Conservation (phyloP, 2,329 filamentous ascomycete species). For the Aspergillus piperis region DNA sequence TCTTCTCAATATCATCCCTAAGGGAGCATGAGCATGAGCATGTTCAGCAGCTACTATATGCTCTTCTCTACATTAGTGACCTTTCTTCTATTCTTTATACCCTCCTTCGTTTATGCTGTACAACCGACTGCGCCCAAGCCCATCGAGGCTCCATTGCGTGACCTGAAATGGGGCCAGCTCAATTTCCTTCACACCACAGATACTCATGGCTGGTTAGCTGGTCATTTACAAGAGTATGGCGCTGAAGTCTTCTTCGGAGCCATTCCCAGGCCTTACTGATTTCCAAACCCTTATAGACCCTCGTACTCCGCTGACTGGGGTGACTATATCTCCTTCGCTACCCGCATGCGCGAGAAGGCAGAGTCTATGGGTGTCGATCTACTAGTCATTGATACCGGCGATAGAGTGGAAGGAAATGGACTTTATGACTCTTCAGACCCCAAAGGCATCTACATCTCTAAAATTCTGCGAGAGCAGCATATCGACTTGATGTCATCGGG, state of each 20-base stretch:
- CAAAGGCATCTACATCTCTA: slow-evolving; percentile 84
- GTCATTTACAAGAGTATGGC: slow-evolving; percentile 82
- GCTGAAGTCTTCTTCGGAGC: slow-evolving; percentile 1
- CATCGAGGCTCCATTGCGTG: slow-evolving; percentile 76
- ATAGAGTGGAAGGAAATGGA: slow-evolving; percentile 90
- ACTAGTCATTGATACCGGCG: slow-evolving; percentile 92
- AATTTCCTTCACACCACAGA: slow-evolving; percentile 98
- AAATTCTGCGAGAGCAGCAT: slow-evolving; percentile 78
- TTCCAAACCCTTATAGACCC: slow-evolving; percentile 54
- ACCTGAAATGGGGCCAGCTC: slow-evolving; percentile 87
- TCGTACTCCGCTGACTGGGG: slow-evolving; percentile 97
- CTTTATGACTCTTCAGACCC: slow-evolving; percentile 88
- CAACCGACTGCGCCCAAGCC: slow-evolving; percentile 82
- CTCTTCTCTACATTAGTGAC: slow-evolving; percentile 10
- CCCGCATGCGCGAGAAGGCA: slow-evolving; percentile 76
- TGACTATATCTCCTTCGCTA: slow-evolving; percentile 91
- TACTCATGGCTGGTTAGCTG: slow-evolving; percentile 92
- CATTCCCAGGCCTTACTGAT: slow-evolving; percentile 13
- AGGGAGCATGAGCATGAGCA: neutral
- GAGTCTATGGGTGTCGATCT: slow-evolving; percentile 79
- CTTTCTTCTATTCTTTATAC: slow-evolving; percentile 22
- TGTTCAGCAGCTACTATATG: neutral
- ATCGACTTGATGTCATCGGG: slow-evolving; percentile 85
- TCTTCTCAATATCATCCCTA: neutral
- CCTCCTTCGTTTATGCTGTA: slow-evolving; percentile 48